Evolutionary conservation across 768 basidiomycete species (phyloP), one percentile per base, ranked within the genome.

Genomic region (Omphalotus guepiniiformis): DNA sequence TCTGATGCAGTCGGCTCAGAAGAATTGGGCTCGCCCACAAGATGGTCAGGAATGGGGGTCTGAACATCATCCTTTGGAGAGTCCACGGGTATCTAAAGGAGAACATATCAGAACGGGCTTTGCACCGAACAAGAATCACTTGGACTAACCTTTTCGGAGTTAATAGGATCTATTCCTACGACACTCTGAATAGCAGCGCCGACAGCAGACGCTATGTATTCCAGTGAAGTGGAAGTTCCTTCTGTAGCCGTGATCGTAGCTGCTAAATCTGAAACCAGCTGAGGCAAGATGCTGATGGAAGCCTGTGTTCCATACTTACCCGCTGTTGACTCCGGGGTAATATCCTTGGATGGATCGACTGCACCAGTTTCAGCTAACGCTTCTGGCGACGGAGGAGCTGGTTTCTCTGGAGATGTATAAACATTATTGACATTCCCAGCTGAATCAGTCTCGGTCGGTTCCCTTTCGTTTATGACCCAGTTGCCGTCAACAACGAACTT

Each of bases 401-500:
- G 78, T 43, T 72, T 72, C 25, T 68, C 63, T 8, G 85, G 85
- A 1, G 79, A 66, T 27, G 58, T 67, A 53, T 77, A 75, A 43
- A 87, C 66, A 60, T 90, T 88, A 63, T 92, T 92, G 16, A 82
- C 59, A 62, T 83, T 85, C 13, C 87, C 88, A 18, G 67, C 64
- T 7, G 63, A 60, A 56, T 90, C 87, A 1, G 65, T 58, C 63
- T 87, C 85, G 43, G 78, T 79, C 5, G 82, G 80, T 48, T 72
- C 71, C 50, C 73, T 71, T 28, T 74, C 70, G 39, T 72, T 71
- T 39, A 73, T 70, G 39, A 68, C 55, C 88, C 86, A 91, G 50
- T 63, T 56, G 28, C 81, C 83, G 59, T 92, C 89, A 44, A 91
- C 87, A 60, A 90, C 70, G 60, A 80, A 92, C 65, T 92, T 92